Percentiles rank a stretch among this genome's conserved stretches.
Evolutionary conservation across 1,284 basidiomycete genomes (phyloP).

Genomic region (Moniliella sp.): DNA sequence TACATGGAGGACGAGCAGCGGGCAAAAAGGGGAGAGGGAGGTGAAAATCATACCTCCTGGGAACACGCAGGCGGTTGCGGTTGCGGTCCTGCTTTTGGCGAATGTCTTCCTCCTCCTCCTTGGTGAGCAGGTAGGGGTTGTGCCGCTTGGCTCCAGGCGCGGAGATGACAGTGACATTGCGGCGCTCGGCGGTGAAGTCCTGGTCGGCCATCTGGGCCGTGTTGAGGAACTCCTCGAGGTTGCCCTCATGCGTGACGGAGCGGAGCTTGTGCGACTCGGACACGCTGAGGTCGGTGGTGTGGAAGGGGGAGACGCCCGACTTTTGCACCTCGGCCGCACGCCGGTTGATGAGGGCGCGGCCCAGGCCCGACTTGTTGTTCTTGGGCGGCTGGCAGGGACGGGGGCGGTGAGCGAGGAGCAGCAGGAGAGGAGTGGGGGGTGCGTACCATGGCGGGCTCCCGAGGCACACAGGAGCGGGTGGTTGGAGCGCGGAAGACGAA

Average conservation of each 20-base stretch:
- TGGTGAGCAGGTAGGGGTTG: constrained; percentile 69
- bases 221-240: constrained; percentile 84
- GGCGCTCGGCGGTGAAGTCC: constrained; percentile 87
- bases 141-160: constrained; percentile 38
- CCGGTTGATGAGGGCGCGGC: constrained; percentile 27
- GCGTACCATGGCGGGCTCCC: too few species aligned
- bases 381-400: constrained; percentile 12
- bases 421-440: too few species aligned
- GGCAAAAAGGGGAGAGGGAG: neutral
- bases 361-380: constrained; percentile 28
- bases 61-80: constrained; percentile 23
- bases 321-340: constrained; percentile 17
- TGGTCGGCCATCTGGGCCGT: constrained; percentile 81
- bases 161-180: constrained; percentile 74
- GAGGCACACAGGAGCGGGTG: too few species aligned
- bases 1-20: too few species aligned
- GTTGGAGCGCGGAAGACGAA: too few species aligned
- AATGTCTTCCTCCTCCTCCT: constrained; percentile 54
- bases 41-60: constrained; percentile 5
- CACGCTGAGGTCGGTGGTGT: constrained; percentile 36
- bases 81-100: constrained; percentile 22
- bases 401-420: too few species aligned
- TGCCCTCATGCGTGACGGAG: constrained; percentile 84
- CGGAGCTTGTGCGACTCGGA: constrained; percentile 46
- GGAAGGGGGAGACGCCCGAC: constrained; percentile 15